These are phyloP conservation scores for Microstroma glucosiphilum DNA, from an alignment of 1,284 basidiomycete species.

Conservation along the genomic window DNA sequence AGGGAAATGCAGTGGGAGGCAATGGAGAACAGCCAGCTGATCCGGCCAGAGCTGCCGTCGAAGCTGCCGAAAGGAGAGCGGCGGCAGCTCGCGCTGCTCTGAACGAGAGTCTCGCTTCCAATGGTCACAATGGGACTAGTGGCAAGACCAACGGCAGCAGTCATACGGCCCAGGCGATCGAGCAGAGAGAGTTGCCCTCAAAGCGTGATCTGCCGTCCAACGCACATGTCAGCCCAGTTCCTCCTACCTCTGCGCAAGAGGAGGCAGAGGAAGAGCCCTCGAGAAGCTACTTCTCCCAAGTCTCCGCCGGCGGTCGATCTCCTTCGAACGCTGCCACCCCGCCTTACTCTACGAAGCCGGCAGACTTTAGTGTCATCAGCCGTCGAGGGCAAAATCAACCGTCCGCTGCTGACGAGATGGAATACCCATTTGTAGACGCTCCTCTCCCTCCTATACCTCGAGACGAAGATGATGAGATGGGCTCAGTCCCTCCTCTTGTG, in stretches of 20 bases:
- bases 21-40: slow-evolving; percentile 16
- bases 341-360: too few relatives aligned
- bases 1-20: neutral
- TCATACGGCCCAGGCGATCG: neutral
- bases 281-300: slow-evolving; percentile 10
- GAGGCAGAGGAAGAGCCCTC: slow-evolving; percentile 23
- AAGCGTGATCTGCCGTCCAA: slow-evolving; percentile 28
- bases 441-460: slow-evolving; percentile 6
- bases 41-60: slow-evolving; percentile 23
- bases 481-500: neutral
- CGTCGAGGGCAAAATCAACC: slow-evolving; percentile 17
- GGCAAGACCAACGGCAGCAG: neutral
- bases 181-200: slow-evolving; percentile 20
- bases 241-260: slow-evolving; percentile 10
- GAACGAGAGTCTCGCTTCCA: neutral
- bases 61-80: slow-evolving; percentile 28
- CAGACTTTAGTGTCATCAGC: too few relatives aligned
- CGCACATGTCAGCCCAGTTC: slow-evolving; percentile 30
- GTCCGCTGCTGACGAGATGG: slow-evolving; percentile 16
- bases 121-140: too few relatives aligned
- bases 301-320: too few relatives aligned
- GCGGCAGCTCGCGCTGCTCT: slow-evolving; percentile 12
- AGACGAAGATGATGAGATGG: slow-evolving; percentile 14
- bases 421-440: slow-evolving; percentile 22
- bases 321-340: too few relatives aligned